Evolutionary conservation across 2,329 filamentous ascomycete genomes (phyloP), one percentile per base, ranked within the genome.

Genomic region (Penicillium verrucosum): DNA sequence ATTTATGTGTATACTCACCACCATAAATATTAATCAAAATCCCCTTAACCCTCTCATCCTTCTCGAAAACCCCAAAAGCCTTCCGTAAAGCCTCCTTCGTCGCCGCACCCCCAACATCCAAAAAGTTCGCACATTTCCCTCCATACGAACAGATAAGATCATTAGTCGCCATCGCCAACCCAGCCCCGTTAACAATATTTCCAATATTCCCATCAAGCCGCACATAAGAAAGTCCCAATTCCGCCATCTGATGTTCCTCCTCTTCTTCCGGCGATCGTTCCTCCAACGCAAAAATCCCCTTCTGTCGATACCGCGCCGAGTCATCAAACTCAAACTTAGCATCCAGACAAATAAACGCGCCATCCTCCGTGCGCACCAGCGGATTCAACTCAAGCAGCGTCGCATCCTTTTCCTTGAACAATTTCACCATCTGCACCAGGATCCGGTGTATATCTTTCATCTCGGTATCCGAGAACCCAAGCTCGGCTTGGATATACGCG

Each of bases 21-120:
- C 70, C 64, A 42, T 65, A 86, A 9, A 86, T 83, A 55, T 86
- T 86, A 9, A 86, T 80, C 45, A 85, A 72, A 27, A 86, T 76
- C 0, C 63, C 68, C 30, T 63, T 64, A 4, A 70, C 57, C 4
- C 62, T 57, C 21, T 56, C 3, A 59, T 73, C 68, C 5, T 50
- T 52, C 7, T 56, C 49, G 8, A 73, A 52, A 32, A 73, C 66
- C 29, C 58, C 54, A 57, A 73, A 72, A 6, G 70, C 70, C 45
- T 68, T 65, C 0, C 53, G 40, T 48, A 73, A 52, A 12, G 68
- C 67, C 50, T 66, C 60, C 27, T 58, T 66, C 2, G 68, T 73
- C 3, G 70, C 70, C 6, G 60, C 59, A 2, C 70, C 70, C 1
- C 70, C 69, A 38, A 69, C 65, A 59, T 73, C 70, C 12, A 73